Evolutionary conservation across 2,329 filamentous ascomycete species (phyloP).

Genomic region (Emericellopsis cladophorae): DNA sequence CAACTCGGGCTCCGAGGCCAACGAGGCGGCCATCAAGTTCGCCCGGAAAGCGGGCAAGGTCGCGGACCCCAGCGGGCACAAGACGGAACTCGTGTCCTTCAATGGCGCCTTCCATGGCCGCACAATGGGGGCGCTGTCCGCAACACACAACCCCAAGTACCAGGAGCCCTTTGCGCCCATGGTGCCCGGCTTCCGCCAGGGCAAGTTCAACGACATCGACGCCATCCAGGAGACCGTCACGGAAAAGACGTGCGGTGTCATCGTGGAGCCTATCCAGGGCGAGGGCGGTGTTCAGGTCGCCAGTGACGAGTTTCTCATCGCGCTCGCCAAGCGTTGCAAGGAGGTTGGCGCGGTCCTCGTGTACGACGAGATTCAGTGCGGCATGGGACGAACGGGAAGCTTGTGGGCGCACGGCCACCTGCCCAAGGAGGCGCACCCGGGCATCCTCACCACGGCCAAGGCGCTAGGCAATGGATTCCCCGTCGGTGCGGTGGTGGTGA

Average conservation of each 20-base stretch:
- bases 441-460: conserved; percentile 89
- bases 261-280: conserved; percentile 94
- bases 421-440: conserved; percentile 72
- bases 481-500: conserved; percentile 57
- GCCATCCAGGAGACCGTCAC: conserved; percentile 65
- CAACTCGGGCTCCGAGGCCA: conserved; percentile 94
- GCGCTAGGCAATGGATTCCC: conserved; percentile 94
- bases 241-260: conserved; percentile 80
- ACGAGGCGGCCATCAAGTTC: conserved; percentile 96
- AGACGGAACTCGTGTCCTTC: conserved; percentile 84
- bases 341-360: conserved; percentile 82
- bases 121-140: conserved; percentile 90
- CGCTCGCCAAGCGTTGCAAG: conserved; percentile 72
- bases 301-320: conserved; percentile 67
- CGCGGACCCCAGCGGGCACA: conserved; percentile 55
- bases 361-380: conserved; percentile 96
- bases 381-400: conserved; percentile 71
- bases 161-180: conserved; percentile 91
- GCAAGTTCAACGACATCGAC: conserved; percentile 69
- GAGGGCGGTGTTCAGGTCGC: conserved; percentile 88
- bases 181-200: conserved; percentile 85
- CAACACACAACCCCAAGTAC: conserved; percentile 96
- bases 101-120: conserved; percentile 88
- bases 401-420: conserved; percentile 80
- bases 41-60: conserved; percentile 80